Base-by-base conservation (phyloP, 371 early-diverging fungal species). In the Mortierella sp. region DNA sequence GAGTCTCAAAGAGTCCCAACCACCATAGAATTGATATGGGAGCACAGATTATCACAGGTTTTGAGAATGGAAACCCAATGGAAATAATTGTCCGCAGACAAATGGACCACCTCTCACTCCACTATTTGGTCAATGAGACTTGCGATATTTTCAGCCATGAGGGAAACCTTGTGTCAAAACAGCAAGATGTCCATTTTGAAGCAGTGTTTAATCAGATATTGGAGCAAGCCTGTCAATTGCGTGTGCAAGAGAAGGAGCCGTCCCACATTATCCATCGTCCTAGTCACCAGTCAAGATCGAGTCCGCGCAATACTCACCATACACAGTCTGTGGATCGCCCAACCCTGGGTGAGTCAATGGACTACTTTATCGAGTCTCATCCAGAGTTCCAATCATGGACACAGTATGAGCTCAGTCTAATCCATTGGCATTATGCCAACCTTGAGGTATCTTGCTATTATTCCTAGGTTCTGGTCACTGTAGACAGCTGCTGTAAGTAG, bases 341-440 rank as follows among this genome's bases (percentile, higher is more conserved):
- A 6, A 81, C 84, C 1, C 66, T 86, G 9, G 86, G 82, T 0
- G 79, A 80, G 18, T 68, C 80, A 2, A 71, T 86, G 67, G 82
- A 85, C 18, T 69, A 74, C 44, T 79, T 82, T 50, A 64, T 86
- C 25, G 64, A 69, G 30, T 52, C 58, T 9, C 84, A 86, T 21
- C 83, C 83, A 45, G 62, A 71, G 16, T 81, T 68, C 28, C 50
- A 26, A 6, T 23, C 57, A 14, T 75, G 85, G 69, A 56, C 70
- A 2, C 45, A 60, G 2, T 37, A 64, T 30, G 80, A 86, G 23
- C 51, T 83, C 15, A 65, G 73, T 7, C 48, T 86, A 7, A 62
- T 86, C 19, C 74, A 84, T 26, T 86, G 84, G 84, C 83, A 83
- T 51, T 63, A 81, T 59, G 84, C 86, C 9, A 75, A 82, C 57